These are phyloP conservation scores for Trichocladium antarcticum DNA, from an alignment of 495 filamentous ascomycete genomes.

Conservation along the genomic window DNA sequence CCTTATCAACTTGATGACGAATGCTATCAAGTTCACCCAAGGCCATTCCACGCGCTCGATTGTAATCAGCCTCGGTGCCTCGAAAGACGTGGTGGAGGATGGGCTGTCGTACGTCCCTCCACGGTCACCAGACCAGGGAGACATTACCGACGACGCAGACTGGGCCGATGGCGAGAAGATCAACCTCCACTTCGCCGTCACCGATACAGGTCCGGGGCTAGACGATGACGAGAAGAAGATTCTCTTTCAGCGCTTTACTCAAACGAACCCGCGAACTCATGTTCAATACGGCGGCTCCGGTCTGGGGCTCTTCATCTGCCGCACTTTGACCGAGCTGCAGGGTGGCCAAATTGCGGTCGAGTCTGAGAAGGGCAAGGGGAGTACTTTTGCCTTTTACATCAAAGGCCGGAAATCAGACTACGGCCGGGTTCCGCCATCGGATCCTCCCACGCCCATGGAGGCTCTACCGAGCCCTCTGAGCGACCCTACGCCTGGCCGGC, in stretches of 20 bases:
- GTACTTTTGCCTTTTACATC: conserved; percentile 75
- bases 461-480: not conserved
- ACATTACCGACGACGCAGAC: conserved; percentile 45
- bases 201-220: conserved; percentile 69
- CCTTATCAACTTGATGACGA: conserved; percentile 65
- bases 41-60: conserved; percentile 49
- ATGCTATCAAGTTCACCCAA: conserved; percentile 73
- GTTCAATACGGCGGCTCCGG: conserved; percentile 75
- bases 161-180: conserved; percentile 60
- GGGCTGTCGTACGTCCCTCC: conserved; percentile 45
- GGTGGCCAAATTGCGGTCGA: conserved; percentile 75
- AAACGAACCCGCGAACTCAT: conserved; percentile 65
- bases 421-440: not conserved
- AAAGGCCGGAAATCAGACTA: conserved; percentile 31
- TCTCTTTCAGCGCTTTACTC: conserved; percentile 72
- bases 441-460: not conserved
- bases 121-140: conserved; percentile 36
- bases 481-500: not conserved
- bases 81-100: conserved; percentile 40
- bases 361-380: conserved; percentile 59
- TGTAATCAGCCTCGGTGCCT: conserved; percentile 58
- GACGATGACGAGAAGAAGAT: conserved; percentile 60
- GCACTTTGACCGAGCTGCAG: conserved; percentile 67
- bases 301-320: conserved; percentile 71
- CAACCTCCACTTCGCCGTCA: conserved; percentile 64